These are phyloP conservation scores for Coemansia sp. DNA, from an alignment of 192 early-diverging fungal genomes.

Conservation along the genomic window DNA sequence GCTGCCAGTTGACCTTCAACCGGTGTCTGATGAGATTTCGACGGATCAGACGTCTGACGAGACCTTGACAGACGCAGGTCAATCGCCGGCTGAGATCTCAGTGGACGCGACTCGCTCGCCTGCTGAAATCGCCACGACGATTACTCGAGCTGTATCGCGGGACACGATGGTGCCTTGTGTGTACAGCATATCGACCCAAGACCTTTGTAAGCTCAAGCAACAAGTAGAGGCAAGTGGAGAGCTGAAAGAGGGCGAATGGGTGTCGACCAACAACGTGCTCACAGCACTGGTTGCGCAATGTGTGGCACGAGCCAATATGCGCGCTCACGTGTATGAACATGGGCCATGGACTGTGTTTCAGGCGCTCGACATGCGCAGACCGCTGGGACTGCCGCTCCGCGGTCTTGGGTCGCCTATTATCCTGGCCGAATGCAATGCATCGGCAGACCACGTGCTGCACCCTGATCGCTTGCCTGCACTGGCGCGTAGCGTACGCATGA, in stretches of 20 bases:
- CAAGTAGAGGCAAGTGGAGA: slow-evolving; percentile 25
- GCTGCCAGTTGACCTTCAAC: slow-evolving; percentile 12
- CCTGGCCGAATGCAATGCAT: slow-evolving; percentile 28
- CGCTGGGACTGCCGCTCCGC: slow-evolving; percentile 19
- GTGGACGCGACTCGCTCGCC: slow-evolving; percentile 32
- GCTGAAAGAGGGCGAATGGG: slow-evolving; percentile 27
- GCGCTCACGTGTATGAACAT: slow-evolving; percentile 20
- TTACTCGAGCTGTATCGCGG: slow-evolving; percentile 9
- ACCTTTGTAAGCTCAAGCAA: slow-evolving; percentile 14
- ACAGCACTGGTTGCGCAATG: slow-evolving; percentile 27
- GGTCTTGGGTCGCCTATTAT: slow-evolving; percentile 49
- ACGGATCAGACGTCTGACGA: neutral
- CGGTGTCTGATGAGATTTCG: neutral
- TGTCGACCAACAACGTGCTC: slow-evolving; percentile 40
- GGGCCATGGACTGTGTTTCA: slow-evolving; percentile 46
- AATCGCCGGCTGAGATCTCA: slow-evolving; percentile 26
- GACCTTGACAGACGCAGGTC: neutral
- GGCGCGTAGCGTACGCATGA: slow-evolving; percentile 20
- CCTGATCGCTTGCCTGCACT: slow-evolving; percentile 6
- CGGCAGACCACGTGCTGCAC: slow-evolving; percentile 3
- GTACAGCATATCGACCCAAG: slow-evolving; percentile 16
- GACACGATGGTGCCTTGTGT: slow-evolving; percentile 17
- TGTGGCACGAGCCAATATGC: slow-evolving; percentile 36
- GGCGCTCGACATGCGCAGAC: slow-evolving; percentile 43
- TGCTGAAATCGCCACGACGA: slow-evolving; percentile 3